Percentiles rank a stretch among this genome's conserved stretches.
phyloP scores from a whole-genome alignment of 129 eudicot species.

The Tagetes patula region DNA sequence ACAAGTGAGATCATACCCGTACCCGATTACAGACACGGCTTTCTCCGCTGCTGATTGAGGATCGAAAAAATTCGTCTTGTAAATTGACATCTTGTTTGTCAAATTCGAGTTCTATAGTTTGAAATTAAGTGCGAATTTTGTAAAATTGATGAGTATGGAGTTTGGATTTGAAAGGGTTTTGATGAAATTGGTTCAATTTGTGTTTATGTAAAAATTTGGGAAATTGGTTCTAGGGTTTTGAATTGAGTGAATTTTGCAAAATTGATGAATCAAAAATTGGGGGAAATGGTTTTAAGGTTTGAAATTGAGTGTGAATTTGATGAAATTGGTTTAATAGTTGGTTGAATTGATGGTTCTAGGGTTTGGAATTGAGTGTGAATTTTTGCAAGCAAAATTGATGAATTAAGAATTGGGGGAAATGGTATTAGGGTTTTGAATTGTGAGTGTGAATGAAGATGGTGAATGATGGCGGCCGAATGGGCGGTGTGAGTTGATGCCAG shows the following conservation, averaged over 20 bases:
- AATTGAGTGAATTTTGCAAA: too few species aligned
- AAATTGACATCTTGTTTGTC: constrained; percentile 41
- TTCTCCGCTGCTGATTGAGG: constrained; percentile 80
- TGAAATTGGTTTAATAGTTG: too few species aligned
- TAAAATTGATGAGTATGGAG: constrained; percentile 10
- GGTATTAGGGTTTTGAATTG: constrained; percentile 23
- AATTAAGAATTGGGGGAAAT: neutral
- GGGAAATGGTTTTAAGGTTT: too few species aligned
- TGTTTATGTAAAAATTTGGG: neutral
- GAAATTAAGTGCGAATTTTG: constrained; percentile 1
- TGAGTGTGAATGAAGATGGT: constrained; percentile 41
- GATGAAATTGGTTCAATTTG: neutral
- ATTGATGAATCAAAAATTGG: too few species aligned
- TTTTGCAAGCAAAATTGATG: too few species aligned
- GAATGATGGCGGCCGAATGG: constrained; percentile 43
- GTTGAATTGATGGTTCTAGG: too few species aligned
- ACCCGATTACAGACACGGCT: constrained; percentile 83
- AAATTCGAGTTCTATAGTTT: constrained; percentile 15
- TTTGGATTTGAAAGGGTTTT: neutral
- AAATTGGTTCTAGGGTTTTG: constrained; percentile 17
- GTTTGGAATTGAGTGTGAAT: too few species aligned
- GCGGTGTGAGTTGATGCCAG: constrained; percentile 38
- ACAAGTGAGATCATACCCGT: constrained; percentile 69
- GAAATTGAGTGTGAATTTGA: too few species aligned
- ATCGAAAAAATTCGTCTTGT: constrained; percentile 47